Evolutionary conservation across 2,329 filamentous ascomycete genomes (phyloP), one percentile per base, ranked within the genome.

Genomic region (Zarea fungicola): DNA sequence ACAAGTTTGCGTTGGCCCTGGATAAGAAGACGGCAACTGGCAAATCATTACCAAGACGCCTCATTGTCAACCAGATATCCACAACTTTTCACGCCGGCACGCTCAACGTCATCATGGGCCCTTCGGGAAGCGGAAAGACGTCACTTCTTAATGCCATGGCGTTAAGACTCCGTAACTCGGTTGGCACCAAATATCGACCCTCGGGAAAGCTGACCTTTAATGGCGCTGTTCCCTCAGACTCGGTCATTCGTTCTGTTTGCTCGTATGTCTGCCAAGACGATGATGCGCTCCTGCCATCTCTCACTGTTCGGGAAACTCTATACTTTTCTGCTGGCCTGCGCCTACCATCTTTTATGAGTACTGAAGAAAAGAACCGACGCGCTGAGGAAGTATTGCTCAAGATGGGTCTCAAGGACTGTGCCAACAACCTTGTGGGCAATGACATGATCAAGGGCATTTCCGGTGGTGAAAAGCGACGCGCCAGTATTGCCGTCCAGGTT

Each of bases 221-320:
- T 56, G 81, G 79, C 0, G 78, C 84, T 1, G 67, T 77, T 1
- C 86, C 86, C 0, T 85, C 84, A 0, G 75, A 81, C 43, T 76
- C 80, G 0, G 85, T 90, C 4, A 75, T 90, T 28, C 76, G 83
- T 25, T 87, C 85, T 0, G 77, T 89, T 0, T 85, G 83, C 35
- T 89, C 85, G 0, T 90, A 88, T 53, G 86, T 90, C 6, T 87
- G 84, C 19, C 87, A 90, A 55, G 85, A 89, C 51, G 87, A 90
- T 49, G 85, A 89, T 56, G 86, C 84, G 1, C 69, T 91, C 2
- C 72, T 90, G 6, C 81, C 86, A 1, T 88, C 83, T 0, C 70
- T 90, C 18, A 90, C 87, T 0, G 87, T 91, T 0, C 78, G 86
- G 2, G 87, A 91, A 60, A 90, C 85, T 0, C 71, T 91, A 1